These are phyloP conservation scores for Pterocarpus macrocarpus DNA, from an alignment of 306 rosid species.

Conservation along the genomic window DNA sequence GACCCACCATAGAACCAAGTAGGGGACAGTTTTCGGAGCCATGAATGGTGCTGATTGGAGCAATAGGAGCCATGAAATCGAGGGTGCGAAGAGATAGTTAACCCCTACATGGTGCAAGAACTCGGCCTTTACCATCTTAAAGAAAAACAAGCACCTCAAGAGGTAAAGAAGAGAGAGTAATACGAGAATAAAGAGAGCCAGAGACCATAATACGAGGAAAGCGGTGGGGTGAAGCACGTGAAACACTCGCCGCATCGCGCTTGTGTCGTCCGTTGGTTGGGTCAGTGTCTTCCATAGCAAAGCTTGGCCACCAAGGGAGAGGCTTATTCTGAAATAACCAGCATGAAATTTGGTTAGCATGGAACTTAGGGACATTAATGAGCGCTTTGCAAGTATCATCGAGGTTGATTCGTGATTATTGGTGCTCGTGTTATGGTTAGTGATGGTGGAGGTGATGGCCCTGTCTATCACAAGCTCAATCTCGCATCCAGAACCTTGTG, in stretches of 20 bases:
- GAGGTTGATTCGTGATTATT: conserved; percentile 16
- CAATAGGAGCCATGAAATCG: conserved; percentile 68
- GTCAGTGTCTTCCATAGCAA: conserved; percentile 61
- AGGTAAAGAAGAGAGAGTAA: conserved; percentile 65
- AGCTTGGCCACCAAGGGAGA: conserved; percentile 70
- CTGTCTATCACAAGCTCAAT: conserved; percentile 48
- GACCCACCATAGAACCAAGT: conserved; percentile 59
- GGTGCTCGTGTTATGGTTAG: background rate
- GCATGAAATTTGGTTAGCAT: conserved; percentile 64
- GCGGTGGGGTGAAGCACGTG: conserved; percentile 46
- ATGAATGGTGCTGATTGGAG: conserved; percentile 63
- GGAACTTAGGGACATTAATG: conserved; percentile 38
- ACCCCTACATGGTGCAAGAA: conserved; percentile 69
- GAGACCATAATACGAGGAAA: conserved; percentile 55
- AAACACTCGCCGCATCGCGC: conserved; percentile 17
- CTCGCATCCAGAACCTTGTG: conserved; percentile 27
- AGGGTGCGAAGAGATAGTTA: conserved; percentile 71
- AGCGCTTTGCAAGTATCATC: conserved; percentile 33
- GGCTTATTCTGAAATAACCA: conserved; percentile 75
- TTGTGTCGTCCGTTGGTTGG: conserved; percentile 37
- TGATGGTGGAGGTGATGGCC: background rate
- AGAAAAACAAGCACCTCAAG: conserved; percentile 60
- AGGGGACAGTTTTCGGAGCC: conserved; percentile 28
- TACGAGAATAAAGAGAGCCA: conserved; percentile 46
- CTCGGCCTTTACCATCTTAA: conserved; percentile 66